These are phyloP conservation scores for Shiraia bambusicola DNA, from an alignment of 2,329 filamentous ascomycete genomes.

Conservation along the genomic window DNA sequence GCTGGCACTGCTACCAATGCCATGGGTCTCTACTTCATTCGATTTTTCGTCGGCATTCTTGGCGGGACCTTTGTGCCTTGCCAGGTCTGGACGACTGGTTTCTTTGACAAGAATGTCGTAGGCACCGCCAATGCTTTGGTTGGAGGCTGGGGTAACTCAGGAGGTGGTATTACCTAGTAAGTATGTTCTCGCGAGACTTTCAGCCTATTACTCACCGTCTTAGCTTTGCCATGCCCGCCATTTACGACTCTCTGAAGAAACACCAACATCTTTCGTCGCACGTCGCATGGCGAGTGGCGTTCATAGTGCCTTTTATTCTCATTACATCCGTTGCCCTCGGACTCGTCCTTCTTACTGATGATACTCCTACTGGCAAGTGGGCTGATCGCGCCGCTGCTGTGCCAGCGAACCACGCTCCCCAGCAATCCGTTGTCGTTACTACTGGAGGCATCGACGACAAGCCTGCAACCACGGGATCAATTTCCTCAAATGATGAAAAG, in stretches of 20 bases:
- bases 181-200: conserved; percentile 2
- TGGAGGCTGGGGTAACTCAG: conserved; percentile 82
- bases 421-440: conserved; percentile 52
- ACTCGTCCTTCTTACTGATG: conserved; percentile 73
- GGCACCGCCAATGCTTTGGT: conserved; percentile 85
- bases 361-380: conserved; percentile 84
- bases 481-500: conserved; percentile 44
- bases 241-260: conserved; percentile 74
- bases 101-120: conserved; percentile 90
- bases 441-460: conserved; percentile 54
- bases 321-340: conserved; percentile 66
- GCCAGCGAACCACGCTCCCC: conserved; percentile 54
- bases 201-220: conserved; percentile 9
- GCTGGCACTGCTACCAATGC: conserved; percentile 73
- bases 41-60: conserved; percentile 80
- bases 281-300: conserved; percentile 80
- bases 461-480: conserved; percentile 33
- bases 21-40: conserved; percentile 67
- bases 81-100: conserved; percentile 89
- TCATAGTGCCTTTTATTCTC: conserved; percentile 79
- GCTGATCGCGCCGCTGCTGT: conserved; percentile 65
- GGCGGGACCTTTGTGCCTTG: conserved; percentile 80
- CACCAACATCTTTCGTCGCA: conserved; percentile 61
- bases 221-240: conserved; percentile 82
- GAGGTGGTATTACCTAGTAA: conserved; percentile 81